phyloP scores from a whole-genome alignment of 23 red algal genomes.

The Gracilaria caudata region DNA sequence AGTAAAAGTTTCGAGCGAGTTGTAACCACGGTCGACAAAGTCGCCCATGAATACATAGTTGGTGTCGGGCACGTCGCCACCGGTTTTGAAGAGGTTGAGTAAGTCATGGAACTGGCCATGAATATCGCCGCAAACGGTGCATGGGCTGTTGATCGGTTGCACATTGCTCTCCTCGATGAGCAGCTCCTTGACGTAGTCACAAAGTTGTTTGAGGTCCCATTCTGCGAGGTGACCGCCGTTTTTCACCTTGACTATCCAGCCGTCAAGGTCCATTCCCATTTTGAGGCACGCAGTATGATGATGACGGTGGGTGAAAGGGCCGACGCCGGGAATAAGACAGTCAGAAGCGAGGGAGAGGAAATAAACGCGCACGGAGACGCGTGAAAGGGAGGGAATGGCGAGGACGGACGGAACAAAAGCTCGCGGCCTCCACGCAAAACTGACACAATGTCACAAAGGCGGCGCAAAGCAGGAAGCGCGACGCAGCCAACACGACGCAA shows the following conservation, averaged over 20 bases:
- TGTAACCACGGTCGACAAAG: slow-evolving; percentile 99
- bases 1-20: slow-evolving; percentile 96
- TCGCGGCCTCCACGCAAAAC: neutral
- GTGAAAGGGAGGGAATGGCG: neutral
- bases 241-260: slow-evolving; percentile 91
- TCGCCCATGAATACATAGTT: slow-evolving; percentile 99
- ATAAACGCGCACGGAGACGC: neutral
- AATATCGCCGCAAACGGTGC: slow-evolving; percentile 96
- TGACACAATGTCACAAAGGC: neutral
- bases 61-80: slow-evolving; percentile 93
- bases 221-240: slow-evolving; percentile 85
- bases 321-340: neutral
- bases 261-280: slow-evolving; percentile 94
- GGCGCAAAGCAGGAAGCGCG: neutral
- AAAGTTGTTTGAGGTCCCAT: slow-evolving; percentile 96
- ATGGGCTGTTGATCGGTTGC: slow-evolving; percentile 89
- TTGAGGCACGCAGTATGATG: slow-evolving; percentile 1
- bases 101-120: slow-evolving; percentile 99
- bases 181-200: slow-evolving; percentile 99
- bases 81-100: slow-evolving; percentile 92
- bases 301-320: neutral
- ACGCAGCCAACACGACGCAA: neutral
- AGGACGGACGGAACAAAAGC: slow-evolving; percentile 9
- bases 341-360: neutral
- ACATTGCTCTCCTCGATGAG: slow-evolving; percentile 99